Evolutionary conservation across 192 early-diverging fungal genomes (phyloP), one percentile per base, ranked within the genome.

Genomic region (Jimgerdemannia flammicorona): DNA sequence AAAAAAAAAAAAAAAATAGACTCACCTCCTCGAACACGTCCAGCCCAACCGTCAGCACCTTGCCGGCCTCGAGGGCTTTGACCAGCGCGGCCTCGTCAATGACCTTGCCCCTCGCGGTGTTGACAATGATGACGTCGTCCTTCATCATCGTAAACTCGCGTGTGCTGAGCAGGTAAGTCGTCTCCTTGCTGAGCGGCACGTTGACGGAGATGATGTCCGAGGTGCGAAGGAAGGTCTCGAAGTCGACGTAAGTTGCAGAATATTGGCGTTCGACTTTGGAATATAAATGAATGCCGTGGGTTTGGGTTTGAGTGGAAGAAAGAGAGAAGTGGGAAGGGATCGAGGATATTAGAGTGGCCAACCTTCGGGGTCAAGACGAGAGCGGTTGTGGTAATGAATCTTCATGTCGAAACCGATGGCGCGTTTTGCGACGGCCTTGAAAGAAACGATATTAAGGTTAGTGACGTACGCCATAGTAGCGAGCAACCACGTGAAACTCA

Each of bases 141-240:
- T 83, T 88, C 83, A 87, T 85, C 77, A 79, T 81, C 39, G 84
- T 72, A 64, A 88, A 85, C 67, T 87, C 84, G 4, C 72, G 71
- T 39, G 72, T 76, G 64, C 72, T 71, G 67, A 87, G 75, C 71
- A 87, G 44, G 73, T 84, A 80, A 4, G 65, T 80, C 1, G 86
- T 87, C 2, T 77, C 67, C 14, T 75, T 70, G 70, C 75, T 87
- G 39, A 84, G 72, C 11, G 86, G 86, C 3, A 83, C 80, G 66
- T 77, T 82, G 29, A 87, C 75, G 41, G 81, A 83, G 29, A 87
- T 83, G 18, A 87, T 78, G 70, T 87, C 86, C 0, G 86, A 87
- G 19, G 84, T 84, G 10, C 75, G 77, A 40, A 87, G 73, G 39
- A 87, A 65, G 1, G 86, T 87, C 44, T 87, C 86, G 43, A 85